Percentiles rank a stretch among this genome's conserved stretches.
Evolutionary conservation across 1,284 basidiomycete species (phyloP).

Genomic region (Malassezia globosa): DNA sequence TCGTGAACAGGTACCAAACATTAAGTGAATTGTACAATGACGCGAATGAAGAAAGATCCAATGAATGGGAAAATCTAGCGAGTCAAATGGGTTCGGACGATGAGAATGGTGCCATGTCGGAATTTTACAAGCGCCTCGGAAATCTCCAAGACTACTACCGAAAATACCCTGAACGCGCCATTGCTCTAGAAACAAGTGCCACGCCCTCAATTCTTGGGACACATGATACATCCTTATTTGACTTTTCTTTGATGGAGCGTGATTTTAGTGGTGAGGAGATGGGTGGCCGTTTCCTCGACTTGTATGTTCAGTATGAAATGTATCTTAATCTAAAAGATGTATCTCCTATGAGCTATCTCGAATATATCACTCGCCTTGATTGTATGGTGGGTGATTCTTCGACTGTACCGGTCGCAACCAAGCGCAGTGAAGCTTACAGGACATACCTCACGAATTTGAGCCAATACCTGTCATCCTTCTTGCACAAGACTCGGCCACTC

Average conservation of each 20-base stretch:
- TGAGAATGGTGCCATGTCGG: slow-evolving; percentile 24
- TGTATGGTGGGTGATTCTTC: slow-evolving; percentile 52
- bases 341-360: slow-evolving; percentile 82
- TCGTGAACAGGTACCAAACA: slow-evolving; percentile 56
- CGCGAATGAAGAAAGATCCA: slow-evolving; percentile 46
- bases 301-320: slow-evolving; percentile 74
- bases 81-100: neutral
- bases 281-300: slow-evolving; percentile 85
- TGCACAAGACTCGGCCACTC: slow-evolving; percentile 74
- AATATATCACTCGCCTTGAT: slow-evolving; percentile 56
- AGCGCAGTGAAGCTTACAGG: slow-evolving; percentile 33
- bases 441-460: slow-evolving; percentile 53
- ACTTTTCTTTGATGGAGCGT: slow-evolving; percentile 32
- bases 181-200: slow-evolving; percentile 18
- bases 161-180: slow-evolving; percentile 64
- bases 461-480: slow-evolving; percentile 72
- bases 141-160: slow-evolving; percentile 90
- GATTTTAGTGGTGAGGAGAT: slow-evolving; percentile 67
- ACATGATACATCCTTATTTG: slow-evolving; percentile 14
- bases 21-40: slow-evolving; percentile 48
- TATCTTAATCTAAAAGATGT: slow-evolving; percentile 66
- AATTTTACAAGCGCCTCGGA: slow-evolving; percentile 81
- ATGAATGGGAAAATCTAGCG: slow-evolving; percentile 50
- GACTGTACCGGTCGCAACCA: slow-evolving; percentile 26
- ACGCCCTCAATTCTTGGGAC: slow-evolving; percentile 9